These are phyloP conservation scores for Onygenales sp. DNA, from an alignment of 2,329 filamentous ascomycete genomes.

Conservation along the genomic window DNA sequence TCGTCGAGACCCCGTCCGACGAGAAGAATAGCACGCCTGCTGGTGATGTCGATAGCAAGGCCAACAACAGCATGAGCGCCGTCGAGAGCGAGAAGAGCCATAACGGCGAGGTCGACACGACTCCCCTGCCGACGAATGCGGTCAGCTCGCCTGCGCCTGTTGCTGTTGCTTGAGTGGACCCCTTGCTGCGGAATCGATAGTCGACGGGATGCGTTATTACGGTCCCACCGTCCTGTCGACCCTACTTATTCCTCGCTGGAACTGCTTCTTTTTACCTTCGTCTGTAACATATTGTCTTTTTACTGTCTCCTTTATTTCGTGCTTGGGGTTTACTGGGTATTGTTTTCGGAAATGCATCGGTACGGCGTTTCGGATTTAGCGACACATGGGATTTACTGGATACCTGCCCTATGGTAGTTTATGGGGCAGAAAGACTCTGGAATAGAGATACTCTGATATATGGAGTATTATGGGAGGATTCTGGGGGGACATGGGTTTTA, in stretches of 20 bases:
- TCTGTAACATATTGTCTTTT: not conserved
- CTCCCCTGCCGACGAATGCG: constrained; percentile 35
- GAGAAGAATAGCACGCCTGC: constrained; percentile 34
- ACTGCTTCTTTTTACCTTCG: not conserved
- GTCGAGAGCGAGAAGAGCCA: constrained; percentile 53
- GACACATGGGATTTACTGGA: too few species aligned
- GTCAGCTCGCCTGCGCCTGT: constrained; percentile 45
- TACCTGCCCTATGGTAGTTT: too few species aligned
- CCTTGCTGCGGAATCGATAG: constrained; percentile 18
- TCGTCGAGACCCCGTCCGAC: constrained; percentile 22
- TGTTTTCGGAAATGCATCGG: too few species aligned
- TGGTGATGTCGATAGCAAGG: constrained; percentile 47
- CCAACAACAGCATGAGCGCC: constrained; percentile 47
- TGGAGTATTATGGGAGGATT: too few species aligned
- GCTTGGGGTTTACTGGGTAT: not conserved
- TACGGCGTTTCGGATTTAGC: too few species aligned
- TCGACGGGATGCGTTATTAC: not conserved
- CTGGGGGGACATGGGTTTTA: not conserved
- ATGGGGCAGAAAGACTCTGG: too few species aligned
- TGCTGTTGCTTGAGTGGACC: constrained; percentile 23
- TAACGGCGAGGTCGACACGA: constrained; percentile 37
- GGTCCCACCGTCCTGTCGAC: not conserved
- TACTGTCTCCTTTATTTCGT: not conserved
- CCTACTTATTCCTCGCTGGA: not conserved
- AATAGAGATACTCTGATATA: too few species aligned